Percentiles rank a stretch among this genome's conserved stretches.
Conservation (phyloP, 352 stramenopile species). For the Globisporangium nodosum region DNA sequence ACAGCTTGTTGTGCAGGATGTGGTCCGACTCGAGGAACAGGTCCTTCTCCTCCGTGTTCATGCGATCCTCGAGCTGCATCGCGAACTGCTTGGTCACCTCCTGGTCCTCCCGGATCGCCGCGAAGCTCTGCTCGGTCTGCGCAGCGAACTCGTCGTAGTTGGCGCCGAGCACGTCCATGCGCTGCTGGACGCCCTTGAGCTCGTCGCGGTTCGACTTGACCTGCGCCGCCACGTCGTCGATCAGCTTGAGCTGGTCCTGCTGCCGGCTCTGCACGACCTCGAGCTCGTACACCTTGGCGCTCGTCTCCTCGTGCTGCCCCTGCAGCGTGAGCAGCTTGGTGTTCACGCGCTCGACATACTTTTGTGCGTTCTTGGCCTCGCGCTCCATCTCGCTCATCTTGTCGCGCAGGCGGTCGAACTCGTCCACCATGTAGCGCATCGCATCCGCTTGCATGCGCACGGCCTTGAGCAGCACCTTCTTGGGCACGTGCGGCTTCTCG, state of each 20-base stretch:
- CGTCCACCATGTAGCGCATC: constrained; percentile 79
- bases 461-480: constrained; percentile 80
- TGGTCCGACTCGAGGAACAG: constrained; percentile 76
- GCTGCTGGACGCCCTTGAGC: constrained; percentile 33
- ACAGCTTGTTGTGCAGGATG: constrained; percentile 72
- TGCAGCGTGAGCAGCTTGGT: constrained; percentile 73
- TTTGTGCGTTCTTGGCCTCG: constrained; percentile 66
- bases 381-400: constrained; percentile 78
- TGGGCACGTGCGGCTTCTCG: constrained; percentile 74
- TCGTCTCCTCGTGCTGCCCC: constrained; percentile 65
- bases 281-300: constrained; percentile 58
- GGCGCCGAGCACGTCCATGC: constrained; percentile 34
- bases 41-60: constrained; percentile 80
- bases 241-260: constrained; percentile 58
- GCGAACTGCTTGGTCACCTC: constrained; percentile 77
- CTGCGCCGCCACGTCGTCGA: constrained; percentile 57
- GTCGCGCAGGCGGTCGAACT: constrained; percentile 74
- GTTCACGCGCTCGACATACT: constrained; percentile 74
- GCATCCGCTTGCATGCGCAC: constrained; percentile 79
- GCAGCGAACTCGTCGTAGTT: constrained; percentile 47
- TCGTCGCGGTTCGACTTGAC: constrained; percentile 50
- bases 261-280: constrained; percentile 55
- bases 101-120: constrained; percentile 50
- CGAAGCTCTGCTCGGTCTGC: constrained; percentile 45
- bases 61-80: constrained; percentile 79